Base-by-base conservation (phyloP, 257 asterid species). In the Petunia secreta region DNA sequence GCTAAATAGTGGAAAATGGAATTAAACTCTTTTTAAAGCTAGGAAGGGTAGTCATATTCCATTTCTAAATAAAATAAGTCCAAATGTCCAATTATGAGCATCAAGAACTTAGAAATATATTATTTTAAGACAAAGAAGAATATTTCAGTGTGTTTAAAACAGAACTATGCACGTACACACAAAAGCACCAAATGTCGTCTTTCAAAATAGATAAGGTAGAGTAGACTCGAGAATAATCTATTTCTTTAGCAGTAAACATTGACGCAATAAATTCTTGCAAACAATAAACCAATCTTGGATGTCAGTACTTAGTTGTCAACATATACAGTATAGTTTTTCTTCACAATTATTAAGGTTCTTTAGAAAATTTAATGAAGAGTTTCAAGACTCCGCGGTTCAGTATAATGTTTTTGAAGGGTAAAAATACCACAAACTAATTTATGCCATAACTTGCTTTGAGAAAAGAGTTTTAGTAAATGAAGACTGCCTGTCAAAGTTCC, bases 401-500 rank as follows among this genome's bases (percentile, higher is more conserved):
- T 48, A 46, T 71, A 71, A 8, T 10, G 77, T 48, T 9, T 25
- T 69, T 69, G 59, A 69, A 46, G 43, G 59, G 43, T 69, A 48
- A 10, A 71, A 71, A 71, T 48, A 9, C 9, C 9, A 52, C 11
- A 5, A n/a, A 68, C 16, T 68, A 71, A 46, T 71, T 71, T 10
- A 46, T 44, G 11, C 59, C 43, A 69, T 15, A 69, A 50, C 55
- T 1, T 10, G 57, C 57, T 52, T 52, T 52, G 57, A 15, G 11
- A 52, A 8, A 50, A 50, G 55, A 50, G 55, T 50, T 7, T 50
- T 2, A 50, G 10, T 9, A 50, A 8, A 3, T 8, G 13, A 8
- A 2, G 54, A 50, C 1, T 50, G 7, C 11, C 4, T 44, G 9
- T 46, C 58, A 69, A 16, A 16, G 40, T 44, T 43, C 2, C 8